phyloP scores from a whole-genome alignment of 2,329 filamentous ascomycete species.

The Fusarium torreyae region DNA sequence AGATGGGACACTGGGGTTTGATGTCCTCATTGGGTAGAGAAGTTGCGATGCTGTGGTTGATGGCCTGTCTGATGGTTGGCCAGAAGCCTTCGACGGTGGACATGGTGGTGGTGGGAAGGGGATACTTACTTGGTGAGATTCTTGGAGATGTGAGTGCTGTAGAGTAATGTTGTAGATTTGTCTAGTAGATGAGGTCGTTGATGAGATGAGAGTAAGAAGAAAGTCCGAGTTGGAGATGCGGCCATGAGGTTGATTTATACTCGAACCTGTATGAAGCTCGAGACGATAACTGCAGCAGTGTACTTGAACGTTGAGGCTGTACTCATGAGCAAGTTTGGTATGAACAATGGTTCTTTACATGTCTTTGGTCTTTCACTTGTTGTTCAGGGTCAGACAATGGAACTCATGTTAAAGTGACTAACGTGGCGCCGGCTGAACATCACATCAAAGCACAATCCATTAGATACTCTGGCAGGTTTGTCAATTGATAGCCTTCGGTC shows the following conservation, averaged over 20 bases:
- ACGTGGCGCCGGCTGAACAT: background rate
- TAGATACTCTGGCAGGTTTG: background rate
- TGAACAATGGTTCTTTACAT: background rate
- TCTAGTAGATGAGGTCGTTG: background rate
- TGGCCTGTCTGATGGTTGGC: slow-evolving; percentile 25
- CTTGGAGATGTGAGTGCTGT: background rate
- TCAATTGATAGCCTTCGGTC: background rate
- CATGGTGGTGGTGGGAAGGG: background rate
- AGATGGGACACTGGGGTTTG: slow-evolving; percentile 37
- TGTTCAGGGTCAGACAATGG: background rate
- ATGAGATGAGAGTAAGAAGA: background rate
- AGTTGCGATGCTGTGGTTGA: background rate
- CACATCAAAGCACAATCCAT: background rate
- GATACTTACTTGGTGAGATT: slow-evolving; percentile 1
- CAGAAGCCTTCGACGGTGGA: slow-evolving; percentile 13
- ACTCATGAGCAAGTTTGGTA: background rate
- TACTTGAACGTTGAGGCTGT: background rate
- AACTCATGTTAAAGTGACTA: background rate
- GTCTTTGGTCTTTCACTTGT: too few relatives aligned
- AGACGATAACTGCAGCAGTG: background rate
- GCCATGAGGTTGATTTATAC: slow-evolving; percentile 9
- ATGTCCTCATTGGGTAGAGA: background rate
- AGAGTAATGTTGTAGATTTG: background rate
- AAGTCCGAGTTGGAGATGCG: background rate
- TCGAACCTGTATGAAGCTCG: background rate